Base-by-base conservation (phyloP, 768 basidiomycete genomes). In the Pleurotus citrinopileatus region DNA sequence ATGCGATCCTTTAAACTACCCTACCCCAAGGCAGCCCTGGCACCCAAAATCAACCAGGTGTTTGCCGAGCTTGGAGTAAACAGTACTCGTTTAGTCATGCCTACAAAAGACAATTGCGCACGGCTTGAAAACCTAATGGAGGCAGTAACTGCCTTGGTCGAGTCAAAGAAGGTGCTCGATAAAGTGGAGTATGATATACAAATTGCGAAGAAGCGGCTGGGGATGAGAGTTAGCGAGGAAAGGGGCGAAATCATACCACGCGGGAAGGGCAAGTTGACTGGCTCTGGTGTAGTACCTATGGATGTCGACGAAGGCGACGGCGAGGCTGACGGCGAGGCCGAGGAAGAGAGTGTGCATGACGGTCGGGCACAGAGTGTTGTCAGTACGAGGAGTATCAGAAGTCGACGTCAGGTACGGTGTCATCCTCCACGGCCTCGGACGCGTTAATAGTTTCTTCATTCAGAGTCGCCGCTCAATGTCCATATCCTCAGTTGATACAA, bases 1-100 rank as follows among this genome's bases (percentile, higher is more conserved):
- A 79, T 96, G 45, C 94, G 97, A 26, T 93, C 91, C 5, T 86
- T 86, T 66, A 95, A 92, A 66, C 75, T 97, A 23, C 87, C 93
- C 1, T 68, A 76, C 28, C 90, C 92, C 13, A 96, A 94, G 66
- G 74, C 85, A 3, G 78, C 84, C 34, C 76, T 87, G 20, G 80
- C 84, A 2, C 83, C 84, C 13, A 92, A 94, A 64, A 82, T 98
- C 60, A 76, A 84, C 7, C 84, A 87, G 55, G 79, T 87, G 12
- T 78, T 98, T 13, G 66, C 77, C 5, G 94, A 98, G 69, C 76
- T 95, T 9, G 86, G 87, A 12, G 72, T 97, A 9, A 78, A 79
- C 13, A 76, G 84, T 53, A 79, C 79, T 13, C 83, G 89, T 9
- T 79, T 99, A 46, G 90, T 96, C 56, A 98, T 98, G 94, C 97